Evolutionary conservation across 148 eudicot genomes (phyloP).

Genomic region (Rhododendron williamsianum): DNA sequence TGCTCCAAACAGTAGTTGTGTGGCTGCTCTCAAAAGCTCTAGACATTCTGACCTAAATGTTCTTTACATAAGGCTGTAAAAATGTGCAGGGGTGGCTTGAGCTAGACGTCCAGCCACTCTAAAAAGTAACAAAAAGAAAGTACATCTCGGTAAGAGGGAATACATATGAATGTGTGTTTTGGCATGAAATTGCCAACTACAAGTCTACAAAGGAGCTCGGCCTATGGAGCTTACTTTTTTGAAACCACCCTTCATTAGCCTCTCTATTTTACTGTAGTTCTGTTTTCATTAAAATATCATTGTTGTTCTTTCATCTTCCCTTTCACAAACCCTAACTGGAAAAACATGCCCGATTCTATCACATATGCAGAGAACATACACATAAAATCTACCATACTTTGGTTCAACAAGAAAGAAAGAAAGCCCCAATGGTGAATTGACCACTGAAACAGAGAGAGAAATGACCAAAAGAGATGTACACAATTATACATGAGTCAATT

Average conservation of each 20-base stretch:
- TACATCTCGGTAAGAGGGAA: too few species aligned
- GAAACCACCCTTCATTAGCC: not conserved
- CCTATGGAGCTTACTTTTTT: not conserved
- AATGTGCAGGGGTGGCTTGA: too few species aligned
- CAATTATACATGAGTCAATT: not conserved
- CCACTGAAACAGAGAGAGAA: not conserved
- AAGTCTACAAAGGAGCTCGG: too few species aligned
- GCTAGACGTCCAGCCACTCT: too few species aligned
- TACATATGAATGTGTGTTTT: too few species aligned
- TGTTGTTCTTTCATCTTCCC: not conserved
- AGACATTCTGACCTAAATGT: too few species aligned
- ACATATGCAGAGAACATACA: not conserved
- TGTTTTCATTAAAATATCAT: not conserved
- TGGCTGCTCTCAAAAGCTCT: too few species aligned
- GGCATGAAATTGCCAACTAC: too few species aligned
- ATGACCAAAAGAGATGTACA: not conserved
- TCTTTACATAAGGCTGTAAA: too few species aligned
- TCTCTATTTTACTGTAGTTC: not conserved
- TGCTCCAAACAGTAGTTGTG: too few species aligned
- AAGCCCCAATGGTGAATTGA: not conserved
- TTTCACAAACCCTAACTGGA: not conserved
- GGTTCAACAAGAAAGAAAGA: not conserved
- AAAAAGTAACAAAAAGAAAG: too few species aligned
- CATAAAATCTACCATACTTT: not conserved
- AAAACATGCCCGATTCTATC: not conserved